Base-by-base conservation (phyloP, 176 grass and related monocot species). In the Rhynchospora breviuscula region DNA sequence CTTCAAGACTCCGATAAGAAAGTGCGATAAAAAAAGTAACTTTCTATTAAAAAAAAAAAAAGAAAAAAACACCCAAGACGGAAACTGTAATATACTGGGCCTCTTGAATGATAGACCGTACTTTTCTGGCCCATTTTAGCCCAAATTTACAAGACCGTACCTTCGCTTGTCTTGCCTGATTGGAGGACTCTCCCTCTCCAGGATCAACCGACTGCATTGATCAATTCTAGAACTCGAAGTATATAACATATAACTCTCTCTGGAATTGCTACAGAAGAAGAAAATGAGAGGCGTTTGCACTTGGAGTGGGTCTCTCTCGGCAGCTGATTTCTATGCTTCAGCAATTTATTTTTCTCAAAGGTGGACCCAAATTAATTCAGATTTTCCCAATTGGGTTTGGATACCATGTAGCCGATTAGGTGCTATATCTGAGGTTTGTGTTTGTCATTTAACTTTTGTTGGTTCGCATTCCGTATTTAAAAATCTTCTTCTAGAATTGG, bases 321-420 rank as follows among this genome's bases (percentile, higher is more conserved):
- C 47, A 17, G 80, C 74, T 65, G 87, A 85, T 1, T 99, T 99
- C 82, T 81, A 60, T 79, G 44, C 83, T 88, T 95, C 89, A 1
- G 93, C 85, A 4, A 45, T 14, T 79, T 75, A 79, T 62, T 83
- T 99, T 63, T 49, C 86, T 15, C 47, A 86, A 81, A 93, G 62
- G 83, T 95, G 96, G 96, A 87, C 76, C 25, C 86, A 89, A 79
- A 83, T 87, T 31, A 83, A 88, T 29, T 87, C 73, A 7, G 78
- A 90, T 51, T 90, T 93, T 76, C 93, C 93, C 8, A 72, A 92
- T 23, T 99, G 96, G 91, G 56, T 46, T 1, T 93, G 96, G 96
- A 83, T 81, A 15, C 87, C 91, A 82, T 88, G 83, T 78, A 75
- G 54, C 78, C 87, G 63, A 78, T 35, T 86, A 43, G 89, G 91